Evolutionary conservation across 805 yeast genomes (phyloP).

Genomic region (Yarrowia sp.): DNA sequence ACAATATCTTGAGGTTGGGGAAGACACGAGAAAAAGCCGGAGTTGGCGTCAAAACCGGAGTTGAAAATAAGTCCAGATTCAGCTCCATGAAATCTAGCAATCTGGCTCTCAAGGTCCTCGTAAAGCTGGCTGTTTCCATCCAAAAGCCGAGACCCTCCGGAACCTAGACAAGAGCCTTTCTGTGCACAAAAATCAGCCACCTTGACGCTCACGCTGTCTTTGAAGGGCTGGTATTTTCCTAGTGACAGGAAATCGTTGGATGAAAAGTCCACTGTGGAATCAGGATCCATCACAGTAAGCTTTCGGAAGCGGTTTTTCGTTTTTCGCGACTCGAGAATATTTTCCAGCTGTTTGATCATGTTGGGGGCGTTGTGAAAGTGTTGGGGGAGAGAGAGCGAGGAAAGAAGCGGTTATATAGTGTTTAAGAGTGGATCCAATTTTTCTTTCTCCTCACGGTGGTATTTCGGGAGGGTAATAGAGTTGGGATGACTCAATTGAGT

Average conservation of each 20-base stretch:
- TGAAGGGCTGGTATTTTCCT: constrained; percentile 7
- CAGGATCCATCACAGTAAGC: constrained; percentile 13
- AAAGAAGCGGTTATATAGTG: not conserved
- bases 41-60: constrained; percentile 35
- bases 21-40: constrained; percentile 31
- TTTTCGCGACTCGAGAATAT: constrained; percentile 12
- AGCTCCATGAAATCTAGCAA: constrained; percentile 32
- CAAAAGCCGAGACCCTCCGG: constrained; percentile 35
- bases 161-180: constrained; percentile 26
- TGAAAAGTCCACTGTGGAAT: constrained; percentile 30
- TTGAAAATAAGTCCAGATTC: constrained; percentile 32
- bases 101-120: constrained; percentile 30
- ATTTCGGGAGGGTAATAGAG: not conserved
- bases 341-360: constrained; percentile 9
- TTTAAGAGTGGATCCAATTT: not conserved
- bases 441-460: not conserved
- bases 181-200: not conserved
- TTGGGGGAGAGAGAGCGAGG: not conserved
- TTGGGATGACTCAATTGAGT: not conserved
- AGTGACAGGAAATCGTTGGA: constrained; percentile 34
- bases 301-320: constrained; percentile 10
- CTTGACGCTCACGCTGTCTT: constrained; percentile 26
- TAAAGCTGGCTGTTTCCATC: constrained; percentile 33
- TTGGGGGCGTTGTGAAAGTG: not conserved
- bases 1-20: constrained; percentile 33